Percentiles rank a stretch among this genome's conserved stretches.
Evolutionary conservation across 331 rosid species (phyloP).

Genomic region (Dryas integrifolia): DNA sequence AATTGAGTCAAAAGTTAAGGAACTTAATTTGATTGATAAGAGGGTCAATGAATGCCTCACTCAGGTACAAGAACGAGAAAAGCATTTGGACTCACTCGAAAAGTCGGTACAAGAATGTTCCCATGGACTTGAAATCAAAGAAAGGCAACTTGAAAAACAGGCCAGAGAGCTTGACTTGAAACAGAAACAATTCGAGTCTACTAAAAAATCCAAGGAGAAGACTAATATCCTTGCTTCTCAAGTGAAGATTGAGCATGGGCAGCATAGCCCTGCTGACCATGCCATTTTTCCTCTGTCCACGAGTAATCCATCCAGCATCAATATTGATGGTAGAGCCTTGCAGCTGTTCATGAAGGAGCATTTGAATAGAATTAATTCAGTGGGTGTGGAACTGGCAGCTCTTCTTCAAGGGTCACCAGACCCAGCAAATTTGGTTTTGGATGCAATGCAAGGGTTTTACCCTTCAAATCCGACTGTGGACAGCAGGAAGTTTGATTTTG

Average conservation of each 20-base stretch:
- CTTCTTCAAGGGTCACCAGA: constrained; percentile 8
- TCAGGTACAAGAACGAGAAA: constrained; percentile 12
- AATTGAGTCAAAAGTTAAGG: neutral
- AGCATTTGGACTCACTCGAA: neutral
- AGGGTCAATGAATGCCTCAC: constrained; percentile 11
- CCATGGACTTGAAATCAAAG: constrained; percentile 15
- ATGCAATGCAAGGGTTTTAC: constrained; percentile 15
- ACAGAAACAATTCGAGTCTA: constrained; percentile 11
- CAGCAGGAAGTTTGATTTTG: neutral
- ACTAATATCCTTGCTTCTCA: constrained; percentile 18
- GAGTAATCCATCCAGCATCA: neutral
- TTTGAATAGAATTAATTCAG: neutral
- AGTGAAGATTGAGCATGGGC: neutral
- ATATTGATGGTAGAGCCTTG: constrained; percentile 2
- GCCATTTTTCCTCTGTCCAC: neutral
- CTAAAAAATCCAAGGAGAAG: constrained; percentile 3
- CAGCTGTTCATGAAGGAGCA: constrained; percentile 1
- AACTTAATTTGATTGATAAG: constrained; percentile 1
- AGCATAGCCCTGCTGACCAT: neutral
- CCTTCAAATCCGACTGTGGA: neutral
- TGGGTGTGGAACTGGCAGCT: neutral
- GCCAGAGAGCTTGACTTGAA: constrained; percentile 11
- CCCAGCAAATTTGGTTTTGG: constrained; percentile 23
- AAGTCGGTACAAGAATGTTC: neutral
- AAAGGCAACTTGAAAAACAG: constrained; percentile 16